Evolutionary conservation across 2,329 filamentous ascomycete species (phyloP), one percentile per base, ranked within the genome.

Genomic region (Lecanicillium sp.): DNA sequence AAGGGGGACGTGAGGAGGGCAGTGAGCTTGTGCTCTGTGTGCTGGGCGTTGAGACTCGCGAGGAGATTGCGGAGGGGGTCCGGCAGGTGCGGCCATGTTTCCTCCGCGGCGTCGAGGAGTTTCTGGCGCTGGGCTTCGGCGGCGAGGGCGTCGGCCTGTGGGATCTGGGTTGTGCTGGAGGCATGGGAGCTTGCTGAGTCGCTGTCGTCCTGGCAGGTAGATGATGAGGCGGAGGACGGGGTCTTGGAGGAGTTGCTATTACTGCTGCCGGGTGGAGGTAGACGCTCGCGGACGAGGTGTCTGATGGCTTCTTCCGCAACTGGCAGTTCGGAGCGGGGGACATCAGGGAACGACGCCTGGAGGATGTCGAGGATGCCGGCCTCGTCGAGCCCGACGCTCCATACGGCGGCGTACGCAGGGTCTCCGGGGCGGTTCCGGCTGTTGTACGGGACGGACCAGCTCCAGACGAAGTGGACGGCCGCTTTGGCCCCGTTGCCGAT

Each of bases 371-470:
- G 43, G 11, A 51, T 40, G 14, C 17, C 29, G 11, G 39, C 17
- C 6, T 43, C 11, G 12, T 51, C 48, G 17, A 52, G 15, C 1
- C 32, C 21, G 1, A 27, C 45, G 5, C 30, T 40, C 54, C 54
- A 56, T 7, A 55, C 45, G 11, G 41, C 26, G 10, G 51, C 45
- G 26, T 54, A 56, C 11, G 52, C 27, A 6, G 33, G 24, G 30
- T 56, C 54, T 11, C 44, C 30, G 11, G 51, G 49, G 11, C 52
- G 50, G 33, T 56, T 52, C 20, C 54, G 49, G 27, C 48, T 55
- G 19, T 49, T 53, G 38, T 53, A 49, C 5, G 51, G 51, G 15
- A 56, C 52, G 6, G 54, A 54, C 52, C 54, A 56, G n/a, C 49
- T 29, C 54, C 54, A 55, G 19, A 56, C 32, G 12, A 53, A 49